phyloP scores from a whole-genome alignment of 306 rosid genomes.

The Dalbergia cochinchinensis region DNA sequence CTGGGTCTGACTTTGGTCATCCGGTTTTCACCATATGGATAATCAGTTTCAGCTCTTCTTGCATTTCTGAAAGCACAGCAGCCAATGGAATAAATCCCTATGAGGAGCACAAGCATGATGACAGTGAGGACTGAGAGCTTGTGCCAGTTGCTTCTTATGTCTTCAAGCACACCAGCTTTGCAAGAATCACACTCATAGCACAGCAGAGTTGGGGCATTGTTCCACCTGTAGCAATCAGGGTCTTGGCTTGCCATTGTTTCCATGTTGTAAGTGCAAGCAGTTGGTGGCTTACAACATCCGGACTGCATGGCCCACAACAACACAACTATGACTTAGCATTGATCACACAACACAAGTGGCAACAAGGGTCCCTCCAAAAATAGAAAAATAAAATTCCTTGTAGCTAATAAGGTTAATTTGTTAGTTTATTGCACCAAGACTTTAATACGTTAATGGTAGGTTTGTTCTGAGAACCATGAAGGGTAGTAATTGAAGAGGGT shows the following conservation, averaged over 20 bases:
- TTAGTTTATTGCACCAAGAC: not conserved
- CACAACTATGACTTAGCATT: conserved; percentile 6
- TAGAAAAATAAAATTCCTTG: no score
- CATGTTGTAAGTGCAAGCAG: conserved; percentile 71
- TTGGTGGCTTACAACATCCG: conserved; percentile 96
- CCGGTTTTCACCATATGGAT: conserved; percentile 75
- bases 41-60: conserved; percentile 72
- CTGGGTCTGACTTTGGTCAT: conserved; percentile 85
- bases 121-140: conserved; percentile 83
- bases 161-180: conserved; percentile 92
- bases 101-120: conserved; percentile 71
- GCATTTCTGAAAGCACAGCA: conserved; percentile 94
- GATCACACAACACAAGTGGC: not conserved
- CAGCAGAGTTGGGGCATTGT: conserved; percentile 67
- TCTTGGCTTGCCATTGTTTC: conserved; percentile 60
- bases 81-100: conserved; percentile 78
- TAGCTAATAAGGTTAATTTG: no score
- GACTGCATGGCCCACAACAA: conserved; percentile 58
- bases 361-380: no score
- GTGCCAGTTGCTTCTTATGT: conserved; percentile 80
- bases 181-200: conserved; percentile 97
- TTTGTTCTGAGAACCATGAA: no score
- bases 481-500: no score
- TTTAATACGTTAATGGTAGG: not conserved
- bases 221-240: conserved; percentile 89